These are phyloP conservation scores for Zalerion maritima DNA, from an alignment of 495 filamentous ascomycete genomes.

Conservation along the genomic window DNA sequence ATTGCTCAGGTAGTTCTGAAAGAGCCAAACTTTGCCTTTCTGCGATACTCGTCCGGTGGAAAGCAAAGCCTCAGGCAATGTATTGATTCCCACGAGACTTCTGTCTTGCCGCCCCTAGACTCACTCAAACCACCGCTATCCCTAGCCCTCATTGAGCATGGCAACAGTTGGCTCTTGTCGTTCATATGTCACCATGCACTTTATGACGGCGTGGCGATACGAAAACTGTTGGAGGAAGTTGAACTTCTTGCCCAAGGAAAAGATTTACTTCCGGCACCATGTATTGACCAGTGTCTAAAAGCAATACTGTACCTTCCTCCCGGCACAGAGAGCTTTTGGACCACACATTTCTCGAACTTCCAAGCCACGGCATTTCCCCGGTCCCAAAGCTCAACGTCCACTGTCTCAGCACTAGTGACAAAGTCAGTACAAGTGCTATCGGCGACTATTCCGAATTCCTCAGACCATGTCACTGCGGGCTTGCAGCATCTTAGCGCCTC, in stretches of 20 bases:
- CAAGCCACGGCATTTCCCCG: slow-evolving; percentile 32
- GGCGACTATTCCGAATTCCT: slow-evolving; percentile 8
- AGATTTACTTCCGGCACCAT: slow-evolving; percentile 25
- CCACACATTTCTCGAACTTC: slow-evolving; percentile 30
- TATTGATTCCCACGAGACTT: too few species aligned
- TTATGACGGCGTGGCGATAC: slow-evolving; percentile 63
- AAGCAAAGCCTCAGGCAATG: too few species aligned
- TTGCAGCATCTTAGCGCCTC: slow-evolving; percentile 41
- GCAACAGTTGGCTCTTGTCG: slow-evolving; percentile 27
- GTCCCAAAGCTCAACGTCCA: slow-evolving; percentile 10
- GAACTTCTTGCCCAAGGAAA: slow-evolving; percentile 33
- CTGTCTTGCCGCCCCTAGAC: too few species aligned
- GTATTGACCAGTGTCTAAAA: slow-evolving; percentile 28
- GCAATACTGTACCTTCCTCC: slow-evolving; percentile 13
- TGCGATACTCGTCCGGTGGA: too few species aligned
- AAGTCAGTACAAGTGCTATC: too few species aligned
- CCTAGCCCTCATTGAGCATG: slow-evolving; percentile 15
- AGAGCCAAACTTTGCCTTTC: slow-evolving; percentile 4
- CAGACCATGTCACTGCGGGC: slow-evolving; percentile 29
- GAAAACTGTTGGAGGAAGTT: slow-evolving; percentile 48
- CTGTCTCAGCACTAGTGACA: background rate
- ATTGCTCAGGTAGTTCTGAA: slow-evolving; percentile 45
- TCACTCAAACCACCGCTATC: slow-evolving; percentile 21
- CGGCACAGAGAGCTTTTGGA: slow-evolving; percentile 48
- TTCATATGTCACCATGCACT: slow-evolving; percentile 63